A percentile compares a stretch with the other conserved stretches of the same genome.
phyloP scores from a whole-genome alignment of 1,284 basidiomycete species.

The Fomitopsis schrenkii region DNA sequence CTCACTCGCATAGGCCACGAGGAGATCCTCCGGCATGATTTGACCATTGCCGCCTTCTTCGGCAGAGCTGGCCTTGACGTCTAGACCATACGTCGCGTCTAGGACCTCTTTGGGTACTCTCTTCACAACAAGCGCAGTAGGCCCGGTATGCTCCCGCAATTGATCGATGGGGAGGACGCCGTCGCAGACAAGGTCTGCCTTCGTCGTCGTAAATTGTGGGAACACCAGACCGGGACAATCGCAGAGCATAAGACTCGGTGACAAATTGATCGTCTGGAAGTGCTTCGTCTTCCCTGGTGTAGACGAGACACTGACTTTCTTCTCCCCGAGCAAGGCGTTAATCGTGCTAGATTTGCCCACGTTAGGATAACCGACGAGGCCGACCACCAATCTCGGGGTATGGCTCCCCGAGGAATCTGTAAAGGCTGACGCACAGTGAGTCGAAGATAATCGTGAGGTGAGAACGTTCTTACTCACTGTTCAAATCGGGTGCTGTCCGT shows the following conservation, averaged over 20 bases:
- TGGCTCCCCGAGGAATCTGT: slow-evolving; percentile 56
- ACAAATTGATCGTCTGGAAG: slow-evolving; percentile 96
- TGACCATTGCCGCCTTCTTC: slow-evolving; percentile 88
- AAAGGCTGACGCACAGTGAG: slow-evolving; percentile 48
- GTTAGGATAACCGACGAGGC: slow-evolving; percentile 98
- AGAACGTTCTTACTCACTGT: slow-evolving; percentile 41
- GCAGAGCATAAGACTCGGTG: slow-evolving; percentile 86
- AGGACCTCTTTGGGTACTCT: slow-evolving; percentile 85
- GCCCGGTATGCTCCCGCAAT: slow-evolving; percentile 92
- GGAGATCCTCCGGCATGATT: slow-evolving; percentile 79
- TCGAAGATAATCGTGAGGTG: background rate
- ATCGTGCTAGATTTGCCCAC: slow-evolving; percentile 98
- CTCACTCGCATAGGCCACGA: slow-evolving; percentile 90
- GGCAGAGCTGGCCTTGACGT: slow-evolving; percentile 59
- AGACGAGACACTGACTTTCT: slow-evolving; percentile 96
- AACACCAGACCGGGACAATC: slow-evolving; percentile 99
- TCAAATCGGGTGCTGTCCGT: slow-evolving; percentile 72
- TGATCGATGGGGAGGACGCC: slow-evolving; percentile 98
- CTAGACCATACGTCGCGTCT: slow-evolving; percentile 87
- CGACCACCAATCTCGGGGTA: slow-evolving; percentile 77
- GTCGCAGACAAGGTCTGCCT: slow-evolving; percentile 94
- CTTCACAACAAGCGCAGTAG: slow-evolving; percentile 76
- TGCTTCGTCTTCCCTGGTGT: slow-evolving; percentile 99
- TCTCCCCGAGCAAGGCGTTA: slow-evolving; percentile 92
- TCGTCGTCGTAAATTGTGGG: slow-evolving; percentile 95